Conservation (phyloP, 2,329 filamentous ascomycete species). For the Ophiostoma himal-ulmi region DNA sequence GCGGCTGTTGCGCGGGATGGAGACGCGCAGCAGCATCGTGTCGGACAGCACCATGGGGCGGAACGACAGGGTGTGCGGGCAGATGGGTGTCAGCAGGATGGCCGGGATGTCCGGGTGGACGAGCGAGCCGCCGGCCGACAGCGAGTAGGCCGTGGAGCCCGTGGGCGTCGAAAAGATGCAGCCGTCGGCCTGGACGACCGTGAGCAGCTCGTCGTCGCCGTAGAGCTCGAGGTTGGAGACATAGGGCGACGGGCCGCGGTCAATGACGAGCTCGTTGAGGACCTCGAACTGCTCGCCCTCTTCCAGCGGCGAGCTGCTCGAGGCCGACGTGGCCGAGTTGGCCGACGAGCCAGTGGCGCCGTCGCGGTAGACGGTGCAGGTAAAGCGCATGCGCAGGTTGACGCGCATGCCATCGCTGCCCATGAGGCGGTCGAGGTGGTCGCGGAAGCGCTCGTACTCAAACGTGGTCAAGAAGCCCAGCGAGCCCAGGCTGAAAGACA, state of each 20-base stretch:
- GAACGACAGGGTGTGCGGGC: slow-evolving; percentile 94
- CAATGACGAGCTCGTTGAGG: slow-evolving; percentile 96
- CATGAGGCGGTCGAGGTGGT: slow-evolving; percentile 84
- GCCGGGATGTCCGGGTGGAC: slow-evolving; percentile 96
- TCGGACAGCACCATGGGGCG: slow-evolving; percentile 96
- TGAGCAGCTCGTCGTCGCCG: slow-evolving; percentile 89
- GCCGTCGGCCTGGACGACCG: slow-evolving; percentile 91
- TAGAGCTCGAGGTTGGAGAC: slow-evolving; percentile 96
- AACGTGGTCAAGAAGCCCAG: slow-evolving; percentile 87
- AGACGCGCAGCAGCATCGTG: slow-evolving; percentile 84
- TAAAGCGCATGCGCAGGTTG: slow-evolving; percentile 97
- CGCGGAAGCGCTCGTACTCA: slow-evolving; percentile 80
- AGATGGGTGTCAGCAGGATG: slow-evolving; percentile 94
- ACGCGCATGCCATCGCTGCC: slow-evolving; percentile 93
- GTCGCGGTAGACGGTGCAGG: slow-evolving; percentile 88
- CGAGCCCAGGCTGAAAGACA: slow-evolving; percentile 78
- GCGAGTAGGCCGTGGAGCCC: slow-evolving; percentile 83
- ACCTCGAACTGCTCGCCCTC: slow-evolving; percentile 97
- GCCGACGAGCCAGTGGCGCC: slow-evolving; percentile 32
- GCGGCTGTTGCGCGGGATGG: slow-evolving; percentile 75
- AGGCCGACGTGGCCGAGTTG: slow-evolving; percentile 40
- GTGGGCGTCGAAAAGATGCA: slow-evolving; percentile 98
- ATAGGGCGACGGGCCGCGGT: slow-evolving; percentile 92
- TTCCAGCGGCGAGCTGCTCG: slow-evolving; percentile 49
- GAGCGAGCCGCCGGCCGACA: slow-evolving; percentile 89